A percentile compares a stretch with the other conserved stretches of the same genome.
phyloP scores from a whole-genome alignment of 2,329 filamentous ascomycete species.

The Lizonia empirigonia region DNA sequence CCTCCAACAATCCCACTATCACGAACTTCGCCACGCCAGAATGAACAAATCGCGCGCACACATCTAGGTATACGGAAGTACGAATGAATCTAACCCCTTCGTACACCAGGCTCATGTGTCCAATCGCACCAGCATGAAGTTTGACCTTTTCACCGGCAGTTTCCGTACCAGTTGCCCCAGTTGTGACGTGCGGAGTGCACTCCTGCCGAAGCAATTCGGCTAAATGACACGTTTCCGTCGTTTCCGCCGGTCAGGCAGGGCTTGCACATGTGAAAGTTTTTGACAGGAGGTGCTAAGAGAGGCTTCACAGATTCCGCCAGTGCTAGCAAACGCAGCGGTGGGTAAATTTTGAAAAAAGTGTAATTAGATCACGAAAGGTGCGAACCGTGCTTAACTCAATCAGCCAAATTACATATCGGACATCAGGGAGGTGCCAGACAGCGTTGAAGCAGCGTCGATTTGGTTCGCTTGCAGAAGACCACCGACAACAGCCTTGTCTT shows the following conservation, averaged over 20 bases:
- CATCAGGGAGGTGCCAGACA: neutral
- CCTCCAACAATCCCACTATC: neutral
- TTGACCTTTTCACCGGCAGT: neutral
- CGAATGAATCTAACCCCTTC: neutral
- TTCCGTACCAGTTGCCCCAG: constrained; percentile 8
- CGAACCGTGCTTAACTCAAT: no score
- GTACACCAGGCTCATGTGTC: neutral
- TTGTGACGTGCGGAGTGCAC: neutral
- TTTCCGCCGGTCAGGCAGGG: no score
- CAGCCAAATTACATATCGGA: neutral
- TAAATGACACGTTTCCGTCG: neutral
- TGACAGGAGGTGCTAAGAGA: constrained; percentile 7
- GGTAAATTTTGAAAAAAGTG: no score
- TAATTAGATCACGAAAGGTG: no score
- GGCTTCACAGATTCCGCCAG: neutral
- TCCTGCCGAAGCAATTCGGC: neutral
- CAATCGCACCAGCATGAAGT: neutral
- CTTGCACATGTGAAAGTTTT: neutral
- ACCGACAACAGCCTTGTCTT: neutral
- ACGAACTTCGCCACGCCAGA: neutral
- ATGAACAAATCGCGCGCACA: neutral
- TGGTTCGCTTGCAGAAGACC: neutral
- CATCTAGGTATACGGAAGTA: neutral
- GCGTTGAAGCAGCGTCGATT: no score
- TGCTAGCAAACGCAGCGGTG: constrained; percentile 3